These are phyloP conservation scores for Polyplosphaeria fusca DNA, from an alignment of 495 filamentous ascomycete genomes.

Conservation along the genomic window DNA sequence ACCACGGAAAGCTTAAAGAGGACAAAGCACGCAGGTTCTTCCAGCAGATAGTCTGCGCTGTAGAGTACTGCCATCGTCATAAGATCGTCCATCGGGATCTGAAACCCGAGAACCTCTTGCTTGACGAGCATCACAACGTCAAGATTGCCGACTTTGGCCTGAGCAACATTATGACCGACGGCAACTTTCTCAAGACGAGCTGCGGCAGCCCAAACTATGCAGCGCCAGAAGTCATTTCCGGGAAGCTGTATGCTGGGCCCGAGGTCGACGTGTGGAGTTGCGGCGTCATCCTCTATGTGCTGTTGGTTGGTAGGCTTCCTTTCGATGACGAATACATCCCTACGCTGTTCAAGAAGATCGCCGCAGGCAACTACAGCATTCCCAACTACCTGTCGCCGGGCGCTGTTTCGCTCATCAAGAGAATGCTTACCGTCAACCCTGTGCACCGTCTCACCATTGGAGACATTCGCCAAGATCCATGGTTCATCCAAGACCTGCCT, in stretches of 20 bases:
- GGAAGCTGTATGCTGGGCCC: slow-evolving; percentile 94
- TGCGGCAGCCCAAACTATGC: slow-evolving; percentile 98
- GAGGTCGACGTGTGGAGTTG: slow-evolving; percentile 99
- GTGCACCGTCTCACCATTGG: slow-evolving; percentile 88
- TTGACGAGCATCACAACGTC: slow-evolving; percentile 91
- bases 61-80: slow-evolving; percentile 98
- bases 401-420: slow-evolving; percentile 79
- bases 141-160: slow-evolving; percentile 99
- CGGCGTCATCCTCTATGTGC: slow-evolving; percentile 94
- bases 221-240: slow-evolving; percentile 94
- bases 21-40: slow-evolving; percentile 92
- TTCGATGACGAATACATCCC: slow-evolving; percentile 98
- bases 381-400: slow-evolving; percentile 84
- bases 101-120: slow-evolving; percentile 93
- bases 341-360: slow-evolving; percentile 80
- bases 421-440: slow-evolving; percentile 93
- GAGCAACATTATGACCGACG: slow-evolving; percentile 99
- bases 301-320: slow-evolving; percentile 84
- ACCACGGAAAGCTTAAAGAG: slow-evolving; percentile 83
- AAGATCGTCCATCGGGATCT: slow-evolving; percentile 98
- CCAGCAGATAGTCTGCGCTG: slow-evolving; percentile 98
- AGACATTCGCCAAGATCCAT: slow-evolving; percentile 90
- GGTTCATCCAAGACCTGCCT: slow-evolving; percentile 85
- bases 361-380: slow-evolving; percentile 83
- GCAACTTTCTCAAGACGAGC: slow-evolving; percentile 97